These are phyloP conservation scores for Huntiella abstrusa DNA, from an alignment of 2,329 filamentous ascomycete genomes.

Conservation along the genomic window DNA sequence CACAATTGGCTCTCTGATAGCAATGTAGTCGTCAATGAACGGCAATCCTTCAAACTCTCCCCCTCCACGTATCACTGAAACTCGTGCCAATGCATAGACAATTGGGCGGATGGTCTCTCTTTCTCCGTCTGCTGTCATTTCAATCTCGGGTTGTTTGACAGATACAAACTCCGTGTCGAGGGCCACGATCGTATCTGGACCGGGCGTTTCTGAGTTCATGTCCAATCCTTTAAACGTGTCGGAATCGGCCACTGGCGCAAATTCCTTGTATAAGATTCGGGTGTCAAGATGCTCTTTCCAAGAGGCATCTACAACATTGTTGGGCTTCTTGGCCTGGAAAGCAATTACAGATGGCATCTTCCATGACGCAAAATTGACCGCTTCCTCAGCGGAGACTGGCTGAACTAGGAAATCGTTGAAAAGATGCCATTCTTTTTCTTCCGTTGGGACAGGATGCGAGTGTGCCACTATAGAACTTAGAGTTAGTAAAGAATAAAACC, in stretches of 20 bases:
- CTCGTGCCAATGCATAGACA: slow-evolving; percentile 78
- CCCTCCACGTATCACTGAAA: slow-evolving; percentile 69
- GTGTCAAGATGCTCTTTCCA: slow-evolving; percentile 81
- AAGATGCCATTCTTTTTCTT: slow-evolving; percentile 67
- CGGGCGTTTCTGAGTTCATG: slow-evolving; percentile 42
- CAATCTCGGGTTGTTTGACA: slow-evolving; percentile 80
- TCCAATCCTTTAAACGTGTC: slow-evolving; percentile 43
- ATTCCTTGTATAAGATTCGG: slow-evolving; percentile 60
- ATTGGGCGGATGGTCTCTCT: slow-evolving; percentile 82
- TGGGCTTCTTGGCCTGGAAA: slow-evolving; percentile 65
- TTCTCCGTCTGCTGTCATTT: slow-evolving; percentile 86
- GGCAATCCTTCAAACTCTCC: slow-evolving; percentile 63
- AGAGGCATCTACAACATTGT: slow-evolving; percentile 63
- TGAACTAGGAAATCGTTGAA: slow-evolving; percentile 96
- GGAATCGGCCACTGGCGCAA: slow-evolving; percentile 17
- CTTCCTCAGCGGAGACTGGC: slow-evolving; percentile 57
- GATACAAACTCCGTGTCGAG: slow-evolving; percentile 95
- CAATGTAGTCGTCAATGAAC: slow-evolving; percentile 96
- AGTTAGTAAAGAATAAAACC: neutral
- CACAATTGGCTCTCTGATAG: slow-evolving; percentile 74
- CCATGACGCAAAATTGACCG: slow-evolving; percentile 76
- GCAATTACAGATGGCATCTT: slow-evolving; percentile 77
- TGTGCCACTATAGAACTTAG: slow-evolving; percentile 7
- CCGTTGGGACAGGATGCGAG: slow-evolving; percentile 23
- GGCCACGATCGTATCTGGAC: slow-evolving; percentile 57